Percentiles rank a stretch among this genome's conserved stretches.
Evolutionary conservation across 2,329 filamentous ascomycete genomes (phyloP).

Genomic region (Penicillium corylophilum): DNA sequence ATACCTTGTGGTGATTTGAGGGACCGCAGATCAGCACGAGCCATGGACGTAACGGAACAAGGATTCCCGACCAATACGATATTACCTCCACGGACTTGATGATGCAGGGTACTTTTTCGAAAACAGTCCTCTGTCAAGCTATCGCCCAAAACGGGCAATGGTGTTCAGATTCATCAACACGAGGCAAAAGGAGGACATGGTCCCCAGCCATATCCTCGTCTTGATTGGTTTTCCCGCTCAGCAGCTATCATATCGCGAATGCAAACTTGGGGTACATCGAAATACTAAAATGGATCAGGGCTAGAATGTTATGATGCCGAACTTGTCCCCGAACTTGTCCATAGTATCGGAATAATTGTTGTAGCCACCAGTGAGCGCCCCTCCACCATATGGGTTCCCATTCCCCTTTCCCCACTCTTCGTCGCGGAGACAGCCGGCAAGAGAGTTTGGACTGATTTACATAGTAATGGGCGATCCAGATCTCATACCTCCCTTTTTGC

Average conservation of each 20-base stretch:
- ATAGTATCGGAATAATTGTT: neutral
- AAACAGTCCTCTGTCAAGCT: neutral
- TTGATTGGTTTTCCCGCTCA: neutral
- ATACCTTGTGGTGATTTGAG: neutral
- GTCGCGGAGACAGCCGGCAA: neutral
- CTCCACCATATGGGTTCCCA: too few species aligned
- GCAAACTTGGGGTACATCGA: neutral
- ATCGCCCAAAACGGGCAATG: neutral
- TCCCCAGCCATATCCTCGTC: too few species aligned
- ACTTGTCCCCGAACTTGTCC: neutral
- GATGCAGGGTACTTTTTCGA: neutral
- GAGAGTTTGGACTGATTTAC: conserved; percentile 5
- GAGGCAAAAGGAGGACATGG: neutral
- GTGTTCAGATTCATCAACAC: neutral
- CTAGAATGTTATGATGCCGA: neutral
- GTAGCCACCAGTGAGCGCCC: too few species aligned
- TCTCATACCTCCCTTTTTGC: neutral
- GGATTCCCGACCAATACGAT: neutral
- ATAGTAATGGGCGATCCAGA: conserved; percentile 4
- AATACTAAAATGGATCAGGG: neutral
- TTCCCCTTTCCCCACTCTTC: too few species aligned
- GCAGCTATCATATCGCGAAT: neutral
- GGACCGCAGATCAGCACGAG: neutral
- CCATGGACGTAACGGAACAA: neutral
- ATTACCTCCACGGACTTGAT: neutral